Evolutionary conservation across 371 early-diverging fungal species (phyloP).

Genomic region (Choanephora cucurbitarum): DNA sequence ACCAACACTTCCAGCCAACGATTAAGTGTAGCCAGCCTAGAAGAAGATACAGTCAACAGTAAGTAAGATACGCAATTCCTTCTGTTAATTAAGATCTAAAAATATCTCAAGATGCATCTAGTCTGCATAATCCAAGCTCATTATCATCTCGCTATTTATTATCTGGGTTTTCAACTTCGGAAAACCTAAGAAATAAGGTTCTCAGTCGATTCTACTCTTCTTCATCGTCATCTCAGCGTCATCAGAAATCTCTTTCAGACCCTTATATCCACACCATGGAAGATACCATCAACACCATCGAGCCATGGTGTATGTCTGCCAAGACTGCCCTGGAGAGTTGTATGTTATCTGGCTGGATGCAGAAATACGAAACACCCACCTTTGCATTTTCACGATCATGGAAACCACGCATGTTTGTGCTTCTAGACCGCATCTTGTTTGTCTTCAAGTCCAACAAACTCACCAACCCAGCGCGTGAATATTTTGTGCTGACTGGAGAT

Average conservation of each 20-base stretch:
- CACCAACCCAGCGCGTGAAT: constrained; percentile 38
- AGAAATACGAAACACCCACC: constrained; percentile 35
- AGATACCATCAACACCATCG: constrained; percentile 16
- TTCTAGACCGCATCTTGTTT: constrained; percentile 36
- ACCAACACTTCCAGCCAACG: constrained; percentile 33
- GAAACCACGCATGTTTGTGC: constrained; percentile 39
- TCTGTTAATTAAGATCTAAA: too few species aligned
- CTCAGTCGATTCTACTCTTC: constrained; percentile 34
- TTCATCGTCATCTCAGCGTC: constrained; percentile 16
- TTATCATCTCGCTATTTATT: constrained; percentile 34
- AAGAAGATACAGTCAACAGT: constrained; percentile 22
- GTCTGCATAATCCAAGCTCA: constrained; percentile 7
- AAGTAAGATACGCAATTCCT: too few species aligned
- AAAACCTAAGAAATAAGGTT: constrained; percentile 36
- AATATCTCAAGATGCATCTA: too few species aligned
- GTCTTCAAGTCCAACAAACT: constrained; percentile 42
- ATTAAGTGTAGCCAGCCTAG: constrained; percentile 28
- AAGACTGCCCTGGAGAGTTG: constrained; percentile 34
- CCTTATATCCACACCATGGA: constrained; percentile 19
- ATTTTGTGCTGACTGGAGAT: constrained; percentile 43
- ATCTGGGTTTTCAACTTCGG: constrained; percentile 37
- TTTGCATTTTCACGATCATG: constrained; percentile 42
- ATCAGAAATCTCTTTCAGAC: constrained; percentile 32
- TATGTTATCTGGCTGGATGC: constrained; percentile 33
- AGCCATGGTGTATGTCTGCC: constrained; percentile 43